A percentile compares a stretch with the other conserved stretches of the same genome.
phyloP scores from a whole-genome alignment of 1,284 basidiomycete species.

The Trametes polyzona region DNA sequence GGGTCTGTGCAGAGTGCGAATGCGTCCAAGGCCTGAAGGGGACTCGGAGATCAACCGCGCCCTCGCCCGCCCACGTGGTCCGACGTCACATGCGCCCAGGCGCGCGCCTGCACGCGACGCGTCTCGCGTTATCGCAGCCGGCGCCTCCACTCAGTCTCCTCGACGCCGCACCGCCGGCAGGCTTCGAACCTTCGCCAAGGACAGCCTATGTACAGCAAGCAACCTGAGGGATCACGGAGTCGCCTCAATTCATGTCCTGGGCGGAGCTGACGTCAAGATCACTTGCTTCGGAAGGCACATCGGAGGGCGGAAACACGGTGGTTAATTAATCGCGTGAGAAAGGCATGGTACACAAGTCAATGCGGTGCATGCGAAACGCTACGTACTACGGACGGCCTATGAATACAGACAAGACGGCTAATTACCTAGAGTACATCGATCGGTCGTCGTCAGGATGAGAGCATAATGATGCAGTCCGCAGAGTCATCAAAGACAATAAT shows the following conservation, averaged over 20 bases:
- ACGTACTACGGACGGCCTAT: not conserved
- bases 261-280: no score
- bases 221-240: no score
- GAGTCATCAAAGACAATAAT: not conserved
- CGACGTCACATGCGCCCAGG: slow-evolving; percentile 22
- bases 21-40: slow-evolving; percentile 2
- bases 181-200: no score
- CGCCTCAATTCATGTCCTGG: no score
- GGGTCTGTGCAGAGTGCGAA: not conserved
- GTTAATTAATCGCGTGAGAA: no score
- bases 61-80: slow-evolving; percentile 17
- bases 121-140: not conserved
- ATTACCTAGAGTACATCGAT: slow-evolving; percentile 5
- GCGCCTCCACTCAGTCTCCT: no score
- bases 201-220: no score
- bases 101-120: not conserved
- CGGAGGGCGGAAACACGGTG: no score
- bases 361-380: not conserved
- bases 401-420: not conserved
- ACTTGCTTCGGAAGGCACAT: no score
- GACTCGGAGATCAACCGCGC: slow-evolving; percentile 21
- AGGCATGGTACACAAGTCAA: no score
- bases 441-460: not conserved
- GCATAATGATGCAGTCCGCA: not conserved
- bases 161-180: no score